These are phyloP conservation scores for Boletus albobrunnescens DNA, from an alignment of 1,284 basidiomycete species.

Conservation along the genomic window DNA sequence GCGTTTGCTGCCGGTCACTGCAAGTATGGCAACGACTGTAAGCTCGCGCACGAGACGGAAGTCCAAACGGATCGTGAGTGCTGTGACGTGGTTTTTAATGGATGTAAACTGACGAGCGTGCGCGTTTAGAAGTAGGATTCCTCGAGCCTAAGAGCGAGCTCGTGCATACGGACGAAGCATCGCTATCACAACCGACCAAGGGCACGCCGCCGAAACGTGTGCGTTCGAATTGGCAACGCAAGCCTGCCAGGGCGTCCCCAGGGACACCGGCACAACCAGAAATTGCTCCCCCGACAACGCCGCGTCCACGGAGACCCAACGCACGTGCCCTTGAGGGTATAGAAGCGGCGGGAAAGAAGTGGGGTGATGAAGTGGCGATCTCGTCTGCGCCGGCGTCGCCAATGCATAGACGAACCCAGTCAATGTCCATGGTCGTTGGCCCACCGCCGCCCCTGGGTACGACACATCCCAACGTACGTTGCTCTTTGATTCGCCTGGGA, in stretches of 20 bases:
- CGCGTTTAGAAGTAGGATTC: constrained; percentile 17
- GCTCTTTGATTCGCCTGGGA: background rate
- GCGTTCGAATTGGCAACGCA: constrained; percentile 8
- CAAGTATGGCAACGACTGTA: constrained; percentile 38
- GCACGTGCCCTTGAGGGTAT: background rate
- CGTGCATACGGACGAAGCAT: background rate
- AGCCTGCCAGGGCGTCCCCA: constrained; percentile 1
- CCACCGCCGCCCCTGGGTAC: constrained; percentile 16
- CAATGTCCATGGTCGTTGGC: constrained; percentile 26
- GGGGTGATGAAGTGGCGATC: background rate
- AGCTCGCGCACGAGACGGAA: constrained; percentile 36
- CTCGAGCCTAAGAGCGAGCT: constrained; percentile 12
- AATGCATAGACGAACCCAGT: constrained; percentile 25
- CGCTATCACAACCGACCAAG: background rate
- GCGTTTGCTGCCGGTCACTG: constrained; percentile 37
- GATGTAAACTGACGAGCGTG: background rate
- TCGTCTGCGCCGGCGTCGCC: constrained; percentile 12
- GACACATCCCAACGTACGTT: constrained; percentile 18
- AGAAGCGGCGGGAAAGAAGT: background rate
- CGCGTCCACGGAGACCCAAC: background rate
- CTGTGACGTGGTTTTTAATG: background rate
- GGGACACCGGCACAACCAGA: background rate
- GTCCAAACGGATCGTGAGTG: constrained; percentile 24
- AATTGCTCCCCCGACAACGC: background rate
- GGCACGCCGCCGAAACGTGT: constrained; percentile 2